phyloP scores from a whole-genome alignment of 495 filamentous ascomycete genomes.

The Aspergillus taichungensis region DNA sequence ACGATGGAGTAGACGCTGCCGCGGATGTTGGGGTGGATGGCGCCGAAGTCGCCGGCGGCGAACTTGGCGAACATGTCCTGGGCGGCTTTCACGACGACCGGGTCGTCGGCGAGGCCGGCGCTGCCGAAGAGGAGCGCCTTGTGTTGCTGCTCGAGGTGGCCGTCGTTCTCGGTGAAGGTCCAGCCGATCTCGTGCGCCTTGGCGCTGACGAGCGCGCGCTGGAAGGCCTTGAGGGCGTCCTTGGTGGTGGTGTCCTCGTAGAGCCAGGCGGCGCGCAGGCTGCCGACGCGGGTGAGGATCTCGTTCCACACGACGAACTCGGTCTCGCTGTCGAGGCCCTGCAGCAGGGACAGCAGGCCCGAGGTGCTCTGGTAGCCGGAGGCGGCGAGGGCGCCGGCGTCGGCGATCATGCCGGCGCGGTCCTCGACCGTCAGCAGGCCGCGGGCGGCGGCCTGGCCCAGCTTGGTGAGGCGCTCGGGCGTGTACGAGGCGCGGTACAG shows the following conservation, averaged over 20 bases:
- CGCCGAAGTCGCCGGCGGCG: conserved; percentile 45
- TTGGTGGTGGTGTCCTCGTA: conserved; percentile 71
- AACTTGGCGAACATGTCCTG: conserved; percentile 59
- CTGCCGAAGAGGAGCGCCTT: conserved; percentile 57
- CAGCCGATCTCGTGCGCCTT: conserved; percentile 84
- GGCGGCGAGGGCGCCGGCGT: conserved; percentile 81
- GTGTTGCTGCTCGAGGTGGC: conserved; percentile 82
- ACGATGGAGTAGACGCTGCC: conserved; percentile 54
- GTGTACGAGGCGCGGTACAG: conserved; percentile 58
- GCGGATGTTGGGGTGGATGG: conserved; percentile 61
- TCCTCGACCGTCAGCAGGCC: conserved; percentile 88
- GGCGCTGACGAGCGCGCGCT: conserved; percentile 60
- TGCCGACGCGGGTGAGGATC: conserved; percentile 65
- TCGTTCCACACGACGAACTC: conserved; percentile 96
- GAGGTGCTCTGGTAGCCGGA: conserved; percentile 93
- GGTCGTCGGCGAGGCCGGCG: conserved; percentile 52
- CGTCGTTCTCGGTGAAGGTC: conserved; percentile 74
- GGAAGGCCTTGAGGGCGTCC: conserved; percentile 73
- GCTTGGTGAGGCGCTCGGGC: conserved; percentile 50
- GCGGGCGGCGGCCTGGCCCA: conserved; percentile 68
- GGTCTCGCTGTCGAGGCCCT: conserved; percentile 72
- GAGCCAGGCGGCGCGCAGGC: conserved; percentile 74
- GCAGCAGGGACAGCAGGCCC: conserved; percentile 73
- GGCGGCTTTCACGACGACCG: conserved; percentile 47
- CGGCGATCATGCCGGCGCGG: conserved; percentile 90